phyloP scores from a whole-genome alignment of 345 rosid genomes.

The Populus nigra region DNA sequence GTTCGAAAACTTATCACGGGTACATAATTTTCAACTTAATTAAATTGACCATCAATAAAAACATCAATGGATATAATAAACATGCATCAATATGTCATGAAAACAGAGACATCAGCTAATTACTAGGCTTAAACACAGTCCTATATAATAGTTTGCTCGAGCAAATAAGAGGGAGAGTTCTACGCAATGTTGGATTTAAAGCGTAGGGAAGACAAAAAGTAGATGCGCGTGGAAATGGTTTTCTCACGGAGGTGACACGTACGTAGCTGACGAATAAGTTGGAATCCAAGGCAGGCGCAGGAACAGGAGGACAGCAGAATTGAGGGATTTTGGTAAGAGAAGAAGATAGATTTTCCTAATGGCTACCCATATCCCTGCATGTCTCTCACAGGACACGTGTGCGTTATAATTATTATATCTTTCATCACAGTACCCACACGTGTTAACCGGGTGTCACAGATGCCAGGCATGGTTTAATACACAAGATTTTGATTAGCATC shows the following conservation, averaged over 20 bases:
- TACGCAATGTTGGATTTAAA: not conserved
- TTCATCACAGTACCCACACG: constrained; percentile 23
- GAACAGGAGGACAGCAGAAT: not conserved
- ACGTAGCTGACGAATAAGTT: not conserved
- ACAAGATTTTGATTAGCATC: not conserved
- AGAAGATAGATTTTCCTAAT: constrained; percentile 5
- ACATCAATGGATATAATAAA: no score
- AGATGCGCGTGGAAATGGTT: not conserved
- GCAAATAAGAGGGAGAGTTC: not conserved
- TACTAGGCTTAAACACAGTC: no score
- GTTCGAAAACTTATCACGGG: no score
- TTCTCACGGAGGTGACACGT: not conserved
- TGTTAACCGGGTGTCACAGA: constrained; percentile 23
- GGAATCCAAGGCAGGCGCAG: constrained; percentile 3
- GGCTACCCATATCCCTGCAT: constrained; percentile 49
- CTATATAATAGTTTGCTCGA: not conserved
- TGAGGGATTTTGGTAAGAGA: not conserved
- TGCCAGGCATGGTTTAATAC: not conserved
- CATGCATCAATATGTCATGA: no score
- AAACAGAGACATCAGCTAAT: no score
- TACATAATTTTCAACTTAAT: no score
- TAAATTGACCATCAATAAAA: no score
- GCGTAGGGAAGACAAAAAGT: not conserved
- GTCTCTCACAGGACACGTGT: constrained; percentile 45
- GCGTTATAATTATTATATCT: not conserved